Percentiles rank a stretch among this genome's conserved stretches.
Evolutionary conservation across 2,329 filamentous ascomycete species (phyloP).

Genomic region (Pseudocercospora pini-densiflorae): DNA sequence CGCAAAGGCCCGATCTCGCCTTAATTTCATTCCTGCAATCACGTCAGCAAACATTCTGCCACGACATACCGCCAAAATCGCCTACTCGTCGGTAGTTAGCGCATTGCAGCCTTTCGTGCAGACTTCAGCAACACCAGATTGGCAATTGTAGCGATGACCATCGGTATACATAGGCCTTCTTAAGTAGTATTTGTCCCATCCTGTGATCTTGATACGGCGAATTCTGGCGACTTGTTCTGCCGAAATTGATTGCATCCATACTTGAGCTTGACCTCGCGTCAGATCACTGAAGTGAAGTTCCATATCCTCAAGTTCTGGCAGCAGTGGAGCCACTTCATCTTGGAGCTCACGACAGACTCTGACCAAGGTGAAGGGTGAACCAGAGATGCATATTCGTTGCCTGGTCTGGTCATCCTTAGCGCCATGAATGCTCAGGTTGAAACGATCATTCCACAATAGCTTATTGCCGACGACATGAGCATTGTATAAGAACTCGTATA

Average conservation of each 20-base stretch:
- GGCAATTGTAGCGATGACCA: constrained; percentile 11
- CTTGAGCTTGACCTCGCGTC: background rate
- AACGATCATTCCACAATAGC: background rate
- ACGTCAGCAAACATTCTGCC: background rate
- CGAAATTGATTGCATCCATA: background rate
- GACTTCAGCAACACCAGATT: background rate
- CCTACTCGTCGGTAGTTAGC: background rate
- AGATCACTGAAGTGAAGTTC: background rate
- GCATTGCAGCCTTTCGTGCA: constrained; percentile 4
- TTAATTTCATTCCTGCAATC: background rate
- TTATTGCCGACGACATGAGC: background rate
- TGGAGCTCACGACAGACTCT: constrained; percentile 2
- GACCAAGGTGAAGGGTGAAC: constrained; percentile 3
- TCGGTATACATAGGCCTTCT: background rate
- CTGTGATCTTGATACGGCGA: constrained; percentile 4
- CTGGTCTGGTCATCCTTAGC: background rate
- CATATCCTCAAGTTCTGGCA: background rate
- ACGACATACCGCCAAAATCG: background rate
- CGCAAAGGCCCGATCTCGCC: background rate
- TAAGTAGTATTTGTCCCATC: background rate
- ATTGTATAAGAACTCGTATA: constrained; percentile 5
- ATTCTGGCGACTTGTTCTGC: background rate
- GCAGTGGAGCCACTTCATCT: background rate
- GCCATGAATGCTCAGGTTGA: background rate
- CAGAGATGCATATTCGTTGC: background rate